Base-by-base conservation (phyloP, 176 grass and related monocot genomes). In the Oryza nivara region DNA sequence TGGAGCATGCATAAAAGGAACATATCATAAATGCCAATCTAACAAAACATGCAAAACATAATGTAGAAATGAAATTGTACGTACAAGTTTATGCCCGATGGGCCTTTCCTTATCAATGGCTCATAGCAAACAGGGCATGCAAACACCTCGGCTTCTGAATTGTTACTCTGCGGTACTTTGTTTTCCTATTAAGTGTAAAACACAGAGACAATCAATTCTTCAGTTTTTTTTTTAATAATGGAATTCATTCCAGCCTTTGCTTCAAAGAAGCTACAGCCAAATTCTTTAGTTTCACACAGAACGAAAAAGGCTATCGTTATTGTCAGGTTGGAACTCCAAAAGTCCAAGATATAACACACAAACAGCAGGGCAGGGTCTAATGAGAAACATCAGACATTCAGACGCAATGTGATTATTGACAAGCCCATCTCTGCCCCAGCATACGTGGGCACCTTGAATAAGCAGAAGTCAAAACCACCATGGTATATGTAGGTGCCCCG, bases 61-160 rank as follows among this genome's bases (percentile, higher is more conserved):
- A 5, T 14, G 41, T 38, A 38, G 12, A 75, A 28, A 82, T 34
- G n/a, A 10, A 84, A 3, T 52, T 76, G 19, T 4, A 86, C 90
- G n/a, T 91, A 98, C 96, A 95, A 45, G 77, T 87, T 98, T 75
- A 98, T 92, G 63, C 96, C 92, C 15, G 92, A 65, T 47, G 92
- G 96, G 4, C 92, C 96, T 92, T 87, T 98, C 78, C 92, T 91
- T 83, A 90, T 92, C 51, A 98, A 60, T 54, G 80, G 92, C 66
- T 92, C 89, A 1, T 95, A 98, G 83, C 96, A 98, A 81, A 98
- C 90, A 46, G 96, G 96, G 65, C 96, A 95, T 4, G 96, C 87
- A n/a, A 98, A 86, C 23, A 95, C 88, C 48, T 86, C 63, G 3
- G 86, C 70, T 76, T 93, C 63, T 12, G 63, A 65, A 52, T 32